phyloP scores from a whole-genome alignment of 108 stramenopile species.

The Fistulifera pelliculosa region DNA sequence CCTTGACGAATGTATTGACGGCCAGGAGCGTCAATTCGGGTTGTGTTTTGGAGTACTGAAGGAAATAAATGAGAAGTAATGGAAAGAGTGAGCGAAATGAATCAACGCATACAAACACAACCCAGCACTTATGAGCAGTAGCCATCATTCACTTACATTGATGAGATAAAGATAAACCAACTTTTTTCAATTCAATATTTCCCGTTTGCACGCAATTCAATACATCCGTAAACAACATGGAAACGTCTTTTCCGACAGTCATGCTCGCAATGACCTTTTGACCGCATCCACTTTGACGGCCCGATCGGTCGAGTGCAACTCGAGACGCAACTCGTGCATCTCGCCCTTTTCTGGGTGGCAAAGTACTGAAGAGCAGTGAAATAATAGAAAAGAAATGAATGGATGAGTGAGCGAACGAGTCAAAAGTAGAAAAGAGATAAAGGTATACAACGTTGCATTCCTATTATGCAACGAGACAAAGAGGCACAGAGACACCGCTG shows the following conservation, averaged over 20 bases:
- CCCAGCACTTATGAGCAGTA: no score
- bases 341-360: constrained; percentile 98
- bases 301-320: constrained; percentile 91
- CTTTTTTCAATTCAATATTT: constrained; percentile 98
- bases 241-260: constrained; percentile 99
- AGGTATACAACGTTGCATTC: no score
- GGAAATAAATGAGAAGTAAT: no score
- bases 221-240: constrained; percentile 95
- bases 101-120: no score
- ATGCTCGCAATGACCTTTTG: constrained; percentile 99
- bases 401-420: no score
- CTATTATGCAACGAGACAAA: no score
- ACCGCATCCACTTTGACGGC: constrained; percentile 96
- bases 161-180: constrained; percentile 99
- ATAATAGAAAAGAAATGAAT: no score
- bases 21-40: constrained; percentile 97
- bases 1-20: constrained; percentile 99
- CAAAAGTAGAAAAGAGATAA: no score
- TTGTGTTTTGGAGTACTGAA: constrained; percentile 92
- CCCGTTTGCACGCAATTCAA: constrained; percentile 99
- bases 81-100: no score
- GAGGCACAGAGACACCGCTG: no score
- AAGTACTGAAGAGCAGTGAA: constrained; percentile 90
- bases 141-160: constrained; percentile 34
- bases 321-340: constrained; percentile 95